Evolutionary conservation across 768 basidiomycete species (phyloP), one percentile per base, ranked within the genome.

Genomic region (Xerocomus spinulosus): DNA sequence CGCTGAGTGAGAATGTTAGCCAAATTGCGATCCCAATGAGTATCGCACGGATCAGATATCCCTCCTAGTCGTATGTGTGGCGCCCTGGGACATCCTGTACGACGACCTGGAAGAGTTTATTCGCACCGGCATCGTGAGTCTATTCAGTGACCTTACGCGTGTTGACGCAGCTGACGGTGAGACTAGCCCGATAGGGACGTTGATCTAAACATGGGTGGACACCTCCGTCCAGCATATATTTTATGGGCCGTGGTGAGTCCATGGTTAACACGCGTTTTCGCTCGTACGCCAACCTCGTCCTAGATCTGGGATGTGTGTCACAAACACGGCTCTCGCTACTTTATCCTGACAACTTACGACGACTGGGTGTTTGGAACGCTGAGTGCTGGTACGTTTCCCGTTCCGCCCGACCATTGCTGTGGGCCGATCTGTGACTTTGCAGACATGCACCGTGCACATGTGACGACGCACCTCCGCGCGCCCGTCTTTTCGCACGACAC

Each of bases 301-400:
- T 24, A 61, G 59, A 50, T 55, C 3, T 59, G 53, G 55, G 52
- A 51, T 26, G 26, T 52, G 8, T 60, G 59, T 14, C 18, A 17
- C 14, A 37, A 48, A 17, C 8, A 37, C 24, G 17, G 51, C 6
- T 54, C 51, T 28, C 54, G 41, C 13, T 53, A 37, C 40, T 57
- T 59, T 42, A 18, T 50, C 23, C 30, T 55, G 46, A 57, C 53
- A 4, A 53, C 38, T n/a, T 55, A 59, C 32, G 45, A 57, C 6
- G n/a, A 51, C 0, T 54, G 57, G 55, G 49, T 51, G 5, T 57
- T 54, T 13, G 55, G 57, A 6, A 34, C 24, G 12, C 26, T 57
- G 18, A 59, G 51, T 29, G 6, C 28, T 3, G 40, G 55, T 58
- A 35, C 10, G 40, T 41, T 2, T 18, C 17, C 25, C 9, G n/a